phyloP scores from a whole-genome alignment of 331 rosid genomes.

The Rosa hybrid region DNA sequence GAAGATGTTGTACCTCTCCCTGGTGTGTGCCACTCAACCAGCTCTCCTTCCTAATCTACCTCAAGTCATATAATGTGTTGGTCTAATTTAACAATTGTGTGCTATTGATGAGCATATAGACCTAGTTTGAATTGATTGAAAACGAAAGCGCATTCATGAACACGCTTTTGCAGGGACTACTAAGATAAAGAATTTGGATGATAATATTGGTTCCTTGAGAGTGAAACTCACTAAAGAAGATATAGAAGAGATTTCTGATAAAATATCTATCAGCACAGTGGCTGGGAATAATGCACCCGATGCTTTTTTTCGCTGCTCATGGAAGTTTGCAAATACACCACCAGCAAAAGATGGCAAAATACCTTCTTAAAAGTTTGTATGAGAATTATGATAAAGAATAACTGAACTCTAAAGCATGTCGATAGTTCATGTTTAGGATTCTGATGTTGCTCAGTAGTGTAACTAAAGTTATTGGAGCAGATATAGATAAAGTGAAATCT shows the following conservation, averaged over 20 bases:
- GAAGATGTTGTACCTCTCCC: slow-evolving; percentile 68
- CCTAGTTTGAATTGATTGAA: not conserved
- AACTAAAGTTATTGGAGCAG: no score
- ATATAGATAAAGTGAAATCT: no score
- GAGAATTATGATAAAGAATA: not conserved
- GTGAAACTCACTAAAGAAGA: slow-evolving; percentile 50
- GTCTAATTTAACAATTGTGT: not conserved
- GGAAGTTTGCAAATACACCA: slow-evolving; percentile 58
- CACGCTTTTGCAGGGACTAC: slow-evolving; percentile 46
- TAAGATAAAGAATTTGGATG: slow-evolving; percentile 47
- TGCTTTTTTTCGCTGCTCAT: slow-evolving; percentile 31
- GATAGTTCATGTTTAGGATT: no score
- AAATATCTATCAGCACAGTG: slow-evolving; percentile 45
- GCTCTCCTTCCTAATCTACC: not conserved
- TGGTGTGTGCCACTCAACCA: slow-evolving; percentile 32
- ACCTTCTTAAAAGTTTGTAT: not conserved
- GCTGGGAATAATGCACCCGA: slow-evolving; percentile 36
- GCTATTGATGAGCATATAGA: not conserved
- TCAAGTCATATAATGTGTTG: not conserved
- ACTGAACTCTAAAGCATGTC: not conserved
- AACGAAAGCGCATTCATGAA: not conserved
- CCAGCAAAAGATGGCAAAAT: not conserved
- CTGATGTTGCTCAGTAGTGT: no score
- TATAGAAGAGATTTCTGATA: slow-evolving; percentile 49
- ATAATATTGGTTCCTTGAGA: slow-evolving; percentile 43